These are phyloP conservation scores for Fraxinus greggii DNA, from an alignment of 305 asterid species.

Conservation along the genomic window DNA sequence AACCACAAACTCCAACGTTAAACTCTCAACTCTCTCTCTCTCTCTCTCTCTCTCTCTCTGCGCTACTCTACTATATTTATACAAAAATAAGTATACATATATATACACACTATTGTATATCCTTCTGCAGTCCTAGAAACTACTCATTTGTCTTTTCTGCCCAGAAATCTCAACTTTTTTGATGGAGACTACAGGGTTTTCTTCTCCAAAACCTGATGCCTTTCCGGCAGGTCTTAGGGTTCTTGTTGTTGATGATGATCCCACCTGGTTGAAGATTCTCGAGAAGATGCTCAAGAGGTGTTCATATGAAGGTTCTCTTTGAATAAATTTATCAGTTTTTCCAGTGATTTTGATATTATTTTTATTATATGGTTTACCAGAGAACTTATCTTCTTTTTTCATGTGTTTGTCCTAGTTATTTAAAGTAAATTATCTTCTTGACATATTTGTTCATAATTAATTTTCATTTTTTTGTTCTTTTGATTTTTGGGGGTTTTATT, in stretches of 20 bases:
- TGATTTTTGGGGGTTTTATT: not conserved
- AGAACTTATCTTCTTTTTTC: not conserved
- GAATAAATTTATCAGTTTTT: not conserved
- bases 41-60: not conserved
- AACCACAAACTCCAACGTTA: slow-evolving; percentile 18
- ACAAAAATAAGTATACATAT: not conserved
- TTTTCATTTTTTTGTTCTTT: not conserved
- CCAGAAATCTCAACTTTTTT: slow-evolving; percentile 3
- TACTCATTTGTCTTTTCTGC: slow-evolving; percentile 28
- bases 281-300: slow-evolving; percentile 95
- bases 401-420: too few species aligned
- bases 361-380: not conserved
- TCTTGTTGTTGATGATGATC: slow-evolving; percentile 94
- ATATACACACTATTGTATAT: too few species aligned
- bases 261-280: slow-evolving; percentile 92
- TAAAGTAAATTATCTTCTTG: not conserved
- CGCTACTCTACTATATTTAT: not conserved
- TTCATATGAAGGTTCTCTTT: slow-evolving; percentile 65
- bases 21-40: slow-evolving; percentile 2
- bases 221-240: slow-evolving; percentile 90
- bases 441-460: not conserved
- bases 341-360: not conserved
- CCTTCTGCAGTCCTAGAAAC: slow-evolving; percentile 25
- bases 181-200: slow-evolving; percentile 64
- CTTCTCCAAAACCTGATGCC: slow-evolving; percentile 56